Evolutionary conservation across 306 rosid species (phyloP).

Genomic region (Sindora glabra): DNA sequence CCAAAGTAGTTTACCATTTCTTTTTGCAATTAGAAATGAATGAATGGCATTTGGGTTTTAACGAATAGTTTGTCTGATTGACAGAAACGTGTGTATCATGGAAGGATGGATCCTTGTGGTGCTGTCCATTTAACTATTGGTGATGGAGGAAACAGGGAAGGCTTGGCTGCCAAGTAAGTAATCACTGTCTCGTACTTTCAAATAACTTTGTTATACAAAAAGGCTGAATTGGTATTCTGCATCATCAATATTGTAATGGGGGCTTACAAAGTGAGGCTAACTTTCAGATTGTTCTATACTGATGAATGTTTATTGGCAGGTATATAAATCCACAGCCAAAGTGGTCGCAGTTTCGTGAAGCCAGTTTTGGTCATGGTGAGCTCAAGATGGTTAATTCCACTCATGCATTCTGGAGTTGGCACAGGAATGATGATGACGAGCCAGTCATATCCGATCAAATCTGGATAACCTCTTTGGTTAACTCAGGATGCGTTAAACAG

Average conservation of each 20-base stretch:
- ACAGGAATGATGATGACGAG: constrained; percentile 86
- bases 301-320: constrained; percentile 28
- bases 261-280: background rate
- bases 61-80: background rate
- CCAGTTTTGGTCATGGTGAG: constrained; percentile 92
- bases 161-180: constrained; percentile 65
- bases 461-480: constrained; percentile 70
- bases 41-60: background rate
- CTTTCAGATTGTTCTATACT: background rate
- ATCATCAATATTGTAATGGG: background rate
- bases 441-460: constrained; percentile 75
- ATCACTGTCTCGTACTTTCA: background rate
- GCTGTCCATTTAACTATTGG: constrained; percentile 86
- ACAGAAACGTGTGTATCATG: constrained; percentile 65
- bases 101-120: constrained; percentile 66
- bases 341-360: constrained; percentile 88
- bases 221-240: no score
- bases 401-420: constrained; percentile 93
- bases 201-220: no score
- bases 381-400: constrained; percentile 62
- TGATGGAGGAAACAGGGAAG: constrained; percentile 93
- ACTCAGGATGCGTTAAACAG: constrained; percentile 55
- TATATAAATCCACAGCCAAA: constrained; percentile 62
- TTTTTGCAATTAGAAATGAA: background rate
- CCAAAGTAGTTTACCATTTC: background rate